phyloP scores from a whole-genome alignment of 768 basidiomycete genomes.

The Mycena crocata region DNA sequence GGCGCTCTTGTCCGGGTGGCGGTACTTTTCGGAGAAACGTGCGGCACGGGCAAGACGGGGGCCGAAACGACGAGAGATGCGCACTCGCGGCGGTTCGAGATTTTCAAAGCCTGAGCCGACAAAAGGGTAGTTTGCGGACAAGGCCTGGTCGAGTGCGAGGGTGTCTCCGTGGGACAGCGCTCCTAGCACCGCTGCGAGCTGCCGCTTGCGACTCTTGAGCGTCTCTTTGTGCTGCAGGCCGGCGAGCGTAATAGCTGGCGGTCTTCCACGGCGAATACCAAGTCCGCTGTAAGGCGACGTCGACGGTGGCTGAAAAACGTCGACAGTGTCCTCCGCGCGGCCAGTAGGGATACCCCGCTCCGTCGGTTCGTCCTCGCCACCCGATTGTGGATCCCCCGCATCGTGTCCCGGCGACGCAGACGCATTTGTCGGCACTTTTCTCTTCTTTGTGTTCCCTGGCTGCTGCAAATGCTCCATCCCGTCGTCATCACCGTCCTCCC shows the following conservation, averaged over 20 bases:
- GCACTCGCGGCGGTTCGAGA: conserved; percentile 48
- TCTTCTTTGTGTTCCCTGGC: conserved; percentile 88
- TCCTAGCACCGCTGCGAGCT: conserved; percentile 77
- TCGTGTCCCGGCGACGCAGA: conserved; percentile 58
- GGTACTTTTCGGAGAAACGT: conserved; percentile 52
- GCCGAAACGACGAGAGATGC: conserved; percentile 66
- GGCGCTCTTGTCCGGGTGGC: conserved; percentile 57
- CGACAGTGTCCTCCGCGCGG: conserved; percentile 34
- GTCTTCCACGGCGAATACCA: conserved; percentile 53
- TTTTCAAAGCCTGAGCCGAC: conserved; percentile 37
- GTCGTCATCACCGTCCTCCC: conserved; percentile 67
- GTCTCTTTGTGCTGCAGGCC: conserved; percentile 83
- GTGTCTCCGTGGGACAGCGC: conserved; percentile 75
- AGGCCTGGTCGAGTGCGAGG: conserved; percentile 81
- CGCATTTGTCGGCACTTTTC: conserved; percentile 83
- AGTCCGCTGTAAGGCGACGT: conserved; percentile 31
- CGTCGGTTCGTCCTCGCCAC: conserved; percentile 41
- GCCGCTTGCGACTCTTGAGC: conserved; percentile 74
- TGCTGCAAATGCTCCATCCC: conserved; percentile 78
- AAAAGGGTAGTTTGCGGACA: conserved; percentile 62
- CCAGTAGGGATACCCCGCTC: conserved; percentile 42
- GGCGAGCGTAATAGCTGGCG: conserved; percentile 71
- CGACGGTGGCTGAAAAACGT: conserved; percentile 32
- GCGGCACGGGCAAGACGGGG: conserved; percentile 61
- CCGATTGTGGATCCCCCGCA: conserved; percentile 51